phyloP scores from a whole-genome alignment of 148 eudicot genomes.

The Chenopodium album region DNA sequence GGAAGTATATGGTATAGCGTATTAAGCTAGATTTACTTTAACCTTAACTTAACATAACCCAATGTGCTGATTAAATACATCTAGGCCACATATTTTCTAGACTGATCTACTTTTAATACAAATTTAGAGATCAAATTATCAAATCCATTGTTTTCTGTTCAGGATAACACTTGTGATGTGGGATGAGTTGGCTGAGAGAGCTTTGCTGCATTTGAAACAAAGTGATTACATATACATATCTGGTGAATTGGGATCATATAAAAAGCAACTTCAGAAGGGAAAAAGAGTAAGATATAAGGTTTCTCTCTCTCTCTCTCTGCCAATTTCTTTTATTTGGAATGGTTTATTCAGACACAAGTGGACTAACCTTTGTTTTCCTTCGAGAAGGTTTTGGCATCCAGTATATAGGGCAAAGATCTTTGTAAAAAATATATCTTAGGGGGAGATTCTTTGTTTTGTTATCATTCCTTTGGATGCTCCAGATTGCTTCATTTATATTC shows the following conservation, averaged over 20 bases:
- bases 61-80: neutral
- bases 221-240: constrained; percentile 66
- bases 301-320: neutral
- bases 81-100: neutral
- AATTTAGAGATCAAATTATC: neutral
- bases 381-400: neutral
- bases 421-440: neutral
- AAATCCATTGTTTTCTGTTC: constrained; percentile 11
- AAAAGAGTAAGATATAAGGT: constrained; percentile 44
- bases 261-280: constrained; percentile 35
- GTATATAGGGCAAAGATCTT: neutral
- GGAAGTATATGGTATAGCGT: neutral
- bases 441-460: neutral
- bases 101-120: neutral
- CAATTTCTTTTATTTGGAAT: neutral
- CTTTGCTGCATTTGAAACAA: constrained; percentile 54
- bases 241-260: constrained; percentile 50
- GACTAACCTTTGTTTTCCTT: neutral
- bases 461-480: neutral
- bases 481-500: neutral
- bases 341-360: neutral
- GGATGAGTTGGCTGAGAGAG: constrained; percentile 59
- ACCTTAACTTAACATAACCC: neutral
- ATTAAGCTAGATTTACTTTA: neutral
- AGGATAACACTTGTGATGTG: constrained; percentile 59